phyloP scores from a whole-genome alignment of 768 basidiomycete genomes.

The Tylopilus plumbeoviolaceoides region DNA sequence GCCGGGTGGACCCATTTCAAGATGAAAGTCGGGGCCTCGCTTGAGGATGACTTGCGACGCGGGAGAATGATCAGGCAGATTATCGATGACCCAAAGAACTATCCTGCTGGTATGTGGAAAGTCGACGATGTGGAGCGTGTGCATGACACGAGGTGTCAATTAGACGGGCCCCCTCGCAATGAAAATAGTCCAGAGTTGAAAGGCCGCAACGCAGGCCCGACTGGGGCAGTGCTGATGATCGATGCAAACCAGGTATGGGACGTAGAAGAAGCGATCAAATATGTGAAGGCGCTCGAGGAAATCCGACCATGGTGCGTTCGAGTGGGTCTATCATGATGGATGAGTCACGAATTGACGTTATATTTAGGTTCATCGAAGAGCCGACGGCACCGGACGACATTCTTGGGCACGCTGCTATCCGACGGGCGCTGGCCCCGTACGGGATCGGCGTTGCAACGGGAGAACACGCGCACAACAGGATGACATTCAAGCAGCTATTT shows the following conservation, averaged over 20 bases:
- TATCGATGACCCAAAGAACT: constrained; percentile 82
- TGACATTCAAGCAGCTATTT: constrained; percentile 93
- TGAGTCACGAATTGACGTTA: constrained; percentile 7
- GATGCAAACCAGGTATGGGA: constrained; percentile 97
- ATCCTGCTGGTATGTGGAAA: constrained; percentile 47
- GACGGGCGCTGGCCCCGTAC: constrained; percentile 70
- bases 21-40: constrained; percentile 91
- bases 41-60: constrained; percentile 75
- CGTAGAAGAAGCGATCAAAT: constrained; percentile 83
- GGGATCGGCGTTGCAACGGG: constrained; percentile 92
- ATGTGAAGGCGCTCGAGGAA: constrained; percentile 69
- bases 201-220: constrained; percentile 90
- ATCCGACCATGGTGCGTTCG: constrained; percentile 42
- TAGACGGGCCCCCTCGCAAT: constrained; percentile 41
- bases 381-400: constrained; percentile 92
- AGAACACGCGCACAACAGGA: constrained; percentile 91
- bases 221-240: constrained; percentile 90
- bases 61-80: constrained; percentile 85
- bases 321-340: background rate
- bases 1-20: constrained; percentile 97
- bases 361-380: constrained; percentile 79
- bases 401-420: constrained; percentile 76
- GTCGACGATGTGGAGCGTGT: background rate
- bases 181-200: constrained; percentile 54
- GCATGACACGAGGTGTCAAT: background rate